Evolutionary conservation across 108 stramenopile genomes (phyloP).

Genomic region (Cyclotella cryptica): DNA sequence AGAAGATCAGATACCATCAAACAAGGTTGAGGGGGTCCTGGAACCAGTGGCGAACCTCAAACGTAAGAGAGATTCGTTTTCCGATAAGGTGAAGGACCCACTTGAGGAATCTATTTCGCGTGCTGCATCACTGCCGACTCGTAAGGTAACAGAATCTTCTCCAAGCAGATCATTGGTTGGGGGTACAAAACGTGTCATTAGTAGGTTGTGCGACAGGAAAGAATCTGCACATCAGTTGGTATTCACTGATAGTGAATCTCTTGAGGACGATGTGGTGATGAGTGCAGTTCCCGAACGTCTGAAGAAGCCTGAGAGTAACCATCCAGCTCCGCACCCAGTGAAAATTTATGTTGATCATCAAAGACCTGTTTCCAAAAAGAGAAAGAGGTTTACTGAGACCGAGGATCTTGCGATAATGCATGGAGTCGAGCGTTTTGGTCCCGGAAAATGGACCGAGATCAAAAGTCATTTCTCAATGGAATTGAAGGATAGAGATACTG

Average conservation of each 20-base stretch:
- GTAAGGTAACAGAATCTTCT: not conserved
- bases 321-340: conserved; percentile 1
- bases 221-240: conserved; percentile 18
- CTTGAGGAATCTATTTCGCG: conserved; percentile 34
- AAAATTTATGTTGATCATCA: not conserved
- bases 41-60: conserved; percentile 19
- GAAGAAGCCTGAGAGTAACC: not conserved
- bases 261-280: not conserved
- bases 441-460: conserved; percentile 70
- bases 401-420: conserved; percentile 66
- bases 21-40: conserved; percentile 9
- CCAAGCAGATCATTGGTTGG: not conserved
- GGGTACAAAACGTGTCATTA: not conserved
- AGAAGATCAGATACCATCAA: conserved; percentile 39
- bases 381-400: conserved; percentile 59
- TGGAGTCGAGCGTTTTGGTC: conserved; percentile 62
- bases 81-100: conserved; percentile 46
- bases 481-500: conserved; percentile 60
- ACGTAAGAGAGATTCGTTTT: conserved; percentile 24
- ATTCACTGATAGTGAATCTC: conserved; percentile 19
- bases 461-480: conserved; percentile 58
- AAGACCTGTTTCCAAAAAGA: conserved; percentile 25
- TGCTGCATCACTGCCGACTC: conserved; percentile 24
- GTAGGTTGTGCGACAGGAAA: conserved; percentile 23
- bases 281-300: conserved; percentile 38